phyloP scores from a whole-genome alignment of 257 asterid genomes.

The Penstemon davidsonii region DNA sequence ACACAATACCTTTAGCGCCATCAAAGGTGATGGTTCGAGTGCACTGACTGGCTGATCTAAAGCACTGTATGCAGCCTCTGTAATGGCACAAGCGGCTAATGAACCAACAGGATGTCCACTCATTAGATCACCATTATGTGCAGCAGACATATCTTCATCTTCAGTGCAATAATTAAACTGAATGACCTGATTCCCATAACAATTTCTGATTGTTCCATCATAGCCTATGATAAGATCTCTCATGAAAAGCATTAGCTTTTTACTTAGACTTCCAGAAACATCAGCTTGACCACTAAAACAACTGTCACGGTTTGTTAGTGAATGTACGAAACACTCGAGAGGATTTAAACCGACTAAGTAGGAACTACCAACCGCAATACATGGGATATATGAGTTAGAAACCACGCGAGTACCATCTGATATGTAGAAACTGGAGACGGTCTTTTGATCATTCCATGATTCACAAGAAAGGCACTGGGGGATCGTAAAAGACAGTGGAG shows the following conservation, averaged over 20 bases:
- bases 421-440: conserved; percentile 23
- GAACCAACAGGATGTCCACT: conserved; percentile 95
- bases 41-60: conserved; percentile 92
- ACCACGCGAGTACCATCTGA: conserved; percentile 28
- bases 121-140: conserved; percentile 25
- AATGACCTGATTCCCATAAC: conserved; percentile 74
- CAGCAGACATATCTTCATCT: conserved; percentile 12
- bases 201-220: conserved; percentile 89
- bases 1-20: conserved; percentile 67
- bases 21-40: conserved; percentile 84
- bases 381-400: conserved; percentile 53
- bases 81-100: conserved; percentile 90
- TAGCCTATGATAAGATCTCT: conserved; percentile 71
- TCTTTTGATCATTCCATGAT: conserved; percentile 73
- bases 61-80: conserved; percentile 97
- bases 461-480: conserved; percentile 72
- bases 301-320: conserved; percentile 80
- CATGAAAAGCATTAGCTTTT: conserved; percentile 81
- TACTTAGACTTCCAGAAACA: conserved; percentile 75
- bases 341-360: conserved; percentile 84
- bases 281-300: conserved; percentile 97
- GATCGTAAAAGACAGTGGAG: conserved; percentile 67
- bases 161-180: conserved; percentile 57
- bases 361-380: conserved; percentile 65
- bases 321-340: conserved; percentile 68